These are phyloP conservation scores for Diaporthe citriasiana DNA, from an alignment of 2,329 filamentous ascomycete species.

Conservation along the genomic window DNA sequence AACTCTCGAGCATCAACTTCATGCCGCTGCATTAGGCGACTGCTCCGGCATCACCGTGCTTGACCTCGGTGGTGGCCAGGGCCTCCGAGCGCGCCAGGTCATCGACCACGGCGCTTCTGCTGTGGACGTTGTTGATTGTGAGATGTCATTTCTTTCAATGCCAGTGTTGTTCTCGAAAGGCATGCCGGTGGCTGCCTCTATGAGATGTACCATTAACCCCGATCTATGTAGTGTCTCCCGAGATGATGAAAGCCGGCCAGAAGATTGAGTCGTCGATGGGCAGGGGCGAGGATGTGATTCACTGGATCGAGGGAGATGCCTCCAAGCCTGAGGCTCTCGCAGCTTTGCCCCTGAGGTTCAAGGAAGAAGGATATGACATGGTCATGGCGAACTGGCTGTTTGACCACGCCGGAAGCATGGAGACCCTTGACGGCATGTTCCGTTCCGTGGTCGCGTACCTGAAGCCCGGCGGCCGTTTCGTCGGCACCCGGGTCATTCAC, in stretches of 20 bases:
- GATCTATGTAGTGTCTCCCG: constrained; percentile 43
- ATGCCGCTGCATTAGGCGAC: constrained; percentile 46
- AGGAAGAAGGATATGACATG: constrained; percentile 44
- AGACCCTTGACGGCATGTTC: constrained; percentile 44
- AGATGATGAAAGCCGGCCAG: constrained; percentile 48
- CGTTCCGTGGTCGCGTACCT: constrained; percentile 42
- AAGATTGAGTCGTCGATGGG: constrained; percentile 38
- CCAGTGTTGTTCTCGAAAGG: not conserved
- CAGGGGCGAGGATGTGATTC: constrained; percentile 35
- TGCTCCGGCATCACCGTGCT: constrained; percentile 48
- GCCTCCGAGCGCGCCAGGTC: constrained; percentile 48
- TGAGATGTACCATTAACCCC: not conserved
- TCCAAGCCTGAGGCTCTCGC: constrained; percentile 41
- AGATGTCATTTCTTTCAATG: not conserved
- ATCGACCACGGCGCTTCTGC: constrained; percentile 46
- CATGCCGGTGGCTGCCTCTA: not conserved
- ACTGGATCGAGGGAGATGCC: constrained; percentile 43
- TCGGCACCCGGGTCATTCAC: constrained; percentile 42
- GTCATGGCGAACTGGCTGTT: constrained; percentile 46
- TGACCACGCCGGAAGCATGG: constrained; percentile 40
- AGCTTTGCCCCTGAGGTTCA: constrained; percentile 39
- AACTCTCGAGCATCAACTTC: constrained; percentile 32
- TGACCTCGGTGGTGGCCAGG: constrained; percentile 52
- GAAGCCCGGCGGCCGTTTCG: constrained; percentile 45
- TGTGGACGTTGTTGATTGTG: constrained; percentile 50